Evolutionary conservation across 345 rosid species (phyloP), one percentile per base, ranked within the genome.

Genomic region (Turritis glabra): DNA sequence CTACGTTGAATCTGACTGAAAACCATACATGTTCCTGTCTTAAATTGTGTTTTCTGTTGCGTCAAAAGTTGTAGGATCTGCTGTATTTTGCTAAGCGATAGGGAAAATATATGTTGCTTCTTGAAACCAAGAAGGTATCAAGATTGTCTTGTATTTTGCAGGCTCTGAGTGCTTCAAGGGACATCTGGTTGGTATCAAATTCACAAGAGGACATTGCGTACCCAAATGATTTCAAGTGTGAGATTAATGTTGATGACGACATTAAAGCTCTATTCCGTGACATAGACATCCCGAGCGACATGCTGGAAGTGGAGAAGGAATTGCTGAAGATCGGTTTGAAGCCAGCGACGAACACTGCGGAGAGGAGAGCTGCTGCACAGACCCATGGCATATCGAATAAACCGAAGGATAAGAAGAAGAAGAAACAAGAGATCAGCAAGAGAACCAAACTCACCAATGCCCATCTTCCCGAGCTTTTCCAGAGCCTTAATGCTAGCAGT

Each of bases 381-480:
- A 71, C 80, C 30, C 86, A 82, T 43, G 89, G 96, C 51, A 78
- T 86, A 66, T 54, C 82, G 3, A n/a, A 82, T 14, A 85, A 87
- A 84, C 71, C 62, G 58, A 85, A 85, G 84, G 22, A 60, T 22
- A 60, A 84, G 88, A 86, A 91, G 89, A 89, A 87, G 90, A 90
- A 84, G 86, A 88, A 81, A 82, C 84, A 82, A 19, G 90, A 85
- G 78, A 84, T 91, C 81, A 88, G 82, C 77, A 91, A 89, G 89
- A 89, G 88, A 79, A 83, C 96, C 25, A 91, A 86, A 86, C 86
- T 93, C 22, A 93, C 95, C 18, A 91, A 93, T 69, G 81, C 84
- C 3, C 93, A 88, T 80, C 91, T 93, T 80, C 96, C 94, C 0
- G 91, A 85, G 73, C 93, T 88, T 50, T 90, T 93, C 64, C 68